Evolutionary conservation across 169 alveolate genomes (phyloP), one percentile per base, ranked within the genome.

Genomic region (Plasmodium blacklocki): DNA sequence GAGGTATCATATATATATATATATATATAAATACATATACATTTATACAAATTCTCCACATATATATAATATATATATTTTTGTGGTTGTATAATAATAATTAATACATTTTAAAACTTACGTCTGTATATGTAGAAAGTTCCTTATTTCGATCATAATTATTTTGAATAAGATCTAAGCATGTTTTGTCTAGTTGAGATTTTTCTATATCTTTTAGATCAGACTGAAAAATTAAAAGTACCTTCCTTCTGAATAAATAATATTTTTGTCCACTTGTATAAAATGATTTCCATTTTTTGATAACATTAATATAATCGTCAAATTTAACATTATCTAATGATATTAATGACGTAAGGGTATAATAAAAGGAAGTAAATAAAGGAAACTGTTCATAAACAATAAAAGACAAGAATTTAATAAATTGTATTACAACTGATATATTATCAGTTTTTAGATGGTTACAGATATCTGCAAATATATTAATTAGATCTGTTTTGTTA

Each of bases 341-440:
- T 29, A 68, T 59, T 12, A 68, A 21, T 18, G 91, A 80, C 1
- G 91, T 83, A 11, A 80, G 29, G 14, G 52, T 56, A 49, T 70
- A 68, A 18, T 67, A 80, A 62, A 80, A 80, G 47, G 91, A 80
- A 2, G 91, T 80, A 50, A 68, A 80, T 54, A 66, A 56, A 29
- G 91, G 91, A 32, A 80, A 80, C 62, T 80, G 91, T 47, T 68
- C 83, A 54, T 80, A 80, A 15, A 80, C 91, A 52, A 80, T 80
- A 43, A 80, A 80, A 12, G 91, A 80, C 26, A 80, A 2, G 70
- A 80, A 80, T 54, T 80, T 80, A 15, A 80, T 73, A 80, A 80
- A 80, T 14, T 80, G 73, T 12, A 80, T 59, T 26, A 80, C 49
- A 9, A 66, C 14, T 54, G 70, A 80, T 56, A 80, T 68, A 32